A percentile compares a stretch with the other conserved stretches of the same genome.
phyloP scores from a whole-genome alignment of 345 rosid species.

The Laguncularia racemosa region DNA sequence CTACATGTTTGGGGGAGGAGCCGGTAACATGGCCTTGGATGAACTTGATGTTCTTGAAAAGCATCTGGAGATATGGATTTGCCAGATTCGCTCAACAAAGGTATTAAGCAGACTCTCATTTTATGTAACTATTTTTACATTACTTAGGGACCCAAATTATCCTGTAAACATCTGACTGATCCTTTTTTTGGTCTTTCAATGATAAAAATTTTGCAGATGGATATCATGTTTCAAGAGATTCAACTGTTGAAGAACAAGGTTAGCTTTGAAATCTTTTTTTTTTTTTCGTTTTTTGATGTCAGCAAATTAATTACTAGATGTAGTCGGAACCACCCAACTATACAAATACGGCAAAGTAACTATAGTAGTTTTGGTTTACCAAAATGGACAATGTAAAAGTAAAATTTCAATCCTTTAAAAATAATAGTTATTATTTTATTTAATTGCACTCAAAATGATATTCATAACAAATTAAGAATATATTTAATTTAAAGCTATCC shows the following conservation, averaged over 20 bases:
- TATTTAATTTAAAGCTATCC: too few species aligned
- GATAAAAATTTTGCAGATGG: slow-evolving; percentile 46
- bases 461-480: too few species aligned
- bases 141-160: too few species aligned
- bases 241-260: slow-evolving; percentile 74
- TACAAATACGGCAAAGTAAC: neutral
- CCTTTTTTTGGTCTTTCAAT: neutral
- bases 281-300: neutral
- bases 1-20: slow-evolving; percentile 80
- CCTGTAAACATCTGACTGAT: too few species aligned
- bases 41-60: slow-evolving; percentile 74
- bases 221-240: slow-evolving; percentile 70
- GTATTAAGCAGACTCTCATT: too few species aligned
- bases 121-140: neutral
- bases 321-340: neutral
- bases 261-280: neutral
- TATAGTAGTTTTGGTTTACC: too few species aligned
- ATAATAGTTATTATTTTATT: too few species aligned
- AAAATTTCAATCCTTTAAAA: too few species aligned
- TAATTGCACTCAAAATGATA: too few species aligned
- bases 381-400: too few species aligned
- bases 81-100: slow-evolving; percentile 77
- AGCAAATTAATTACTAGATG: neutral
- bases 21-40: slow-evolving; percentile 55
- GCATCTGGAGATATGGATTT: slow-evolving; percentile 81